Evolutionary conservation across 305 asterid genomes (phyloP), one percentile per base, ranked within the genome.

Genomic region (Ajuga reptans): DNA sequence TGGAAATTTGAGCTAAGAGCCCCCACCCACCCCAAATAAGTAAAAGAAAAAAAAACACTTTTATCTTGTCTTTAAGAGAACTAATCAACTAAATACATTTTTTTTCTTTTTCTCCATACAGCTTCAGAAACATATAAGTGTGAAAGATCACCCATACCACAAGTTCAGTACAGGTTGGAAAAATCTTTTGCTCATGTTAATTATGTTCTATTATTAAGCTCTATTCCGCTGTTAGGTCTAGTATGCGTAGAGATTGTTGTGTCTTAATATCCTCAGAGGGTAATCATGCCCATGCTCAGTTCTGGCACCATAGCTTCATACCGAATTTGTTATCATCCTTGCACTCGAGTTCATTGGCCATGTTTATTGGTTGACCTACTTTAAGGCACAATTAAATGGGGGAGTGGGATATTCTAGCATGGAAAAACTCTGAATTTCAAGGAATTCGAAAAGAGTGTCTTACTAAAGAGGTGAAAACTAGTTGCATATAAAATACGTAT

Each of bases 131-230:
- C 96, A 93, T 84, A 66, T 93, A 51, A 87, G 92, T 52, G 83
- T 74, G 62, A 72, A 84, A 70, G 84, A 78, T 74, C 95, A 93
- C 79, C 94, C 96, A 16, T 92, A 85, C 83, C 96, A 92, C 85
- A 92, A 90, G 84, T 90, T 93, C 81, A 88, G 95, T 89, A 90
- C 99, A 84, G 99, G 99, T 93, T 79, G 57, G 81, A 51, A 21
- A 61, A 29, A 71, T 54, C 41, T 14, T 60, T n/a, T n/a, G n/a
- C 62, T 62, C 72, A 62, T 62, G 33, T 54, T 52, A 59, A 54
- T 78, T 45, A 11, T 68, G 17, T 53, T 54, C 46, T 31, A 43
- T 42, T 66, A 54, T 10, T 56, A 72, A 66, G 49, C 60, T 51
- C 36, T 33, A 2, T 39, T 69, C 6, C 37, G 2, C 24, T 61